These are phyloP conservation scores for Bidens hawaiensis DNA, from an alignment of 140 eudicot species.

Conservation along the genomic window DNA sequence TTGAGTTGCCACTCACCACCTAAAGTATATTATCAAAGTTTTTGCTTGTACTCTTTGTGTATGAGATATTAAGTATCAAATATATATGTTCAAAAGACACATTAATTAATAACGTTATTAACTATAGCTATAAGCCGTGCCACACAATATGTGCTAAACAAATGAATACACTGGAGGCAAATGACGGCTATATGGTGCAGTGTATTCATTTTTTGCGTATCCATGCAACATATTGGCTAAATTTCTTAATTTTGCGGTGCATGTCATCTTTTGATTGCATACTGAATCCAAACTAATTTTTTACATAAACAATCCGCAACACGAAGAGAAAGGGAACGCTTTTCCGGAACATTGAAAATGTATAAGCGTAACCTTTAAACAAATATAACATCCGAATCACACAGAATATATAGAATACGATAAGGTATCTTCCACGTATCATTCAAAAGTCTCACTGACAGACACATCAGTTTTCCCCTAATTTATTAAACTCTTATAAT, in stretches of 20 bases:
- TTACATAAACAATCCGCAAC: no score
- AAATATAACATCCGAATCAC: background rate
- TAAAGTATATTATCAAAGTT: background rate
- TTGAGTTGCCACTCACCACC: slow-evolving; percentile 4
- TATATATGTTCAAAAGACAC: background rate
- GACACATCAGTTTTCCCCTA: background rate
- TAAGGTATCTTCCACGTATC: background rate
- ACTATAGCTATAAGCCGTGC: no score
- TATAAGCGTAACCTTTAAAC: background rate
- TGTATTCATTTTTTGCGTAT: background rate
- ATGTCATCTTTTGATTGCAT: background rate
- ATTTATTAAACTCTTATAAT: no score
- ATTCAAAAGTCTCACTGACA: background rate
- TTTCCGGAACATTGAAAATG: background rate
- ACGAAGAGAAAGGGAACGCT: background rate
- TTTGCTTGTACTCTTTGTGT: background rate
- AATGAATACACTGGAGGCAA: background rate
- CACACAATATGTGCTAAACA: background rate
- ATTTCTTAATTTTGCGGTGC: background rate
- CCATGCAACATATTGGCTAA: no score
- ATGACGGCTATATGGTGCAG: background rate
- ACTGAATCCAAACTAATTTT: no score
- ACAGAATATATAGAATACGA: background rate
- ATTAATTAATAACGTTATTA: no score
- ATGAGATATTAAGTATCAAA: background rate